Evolutionary conservation across 1,284 basidiomycete species (phyloP), one percentile per base, ranked within the genome.

Genomic region (Cutaneotrichosporon cyanovorans): DNA sequence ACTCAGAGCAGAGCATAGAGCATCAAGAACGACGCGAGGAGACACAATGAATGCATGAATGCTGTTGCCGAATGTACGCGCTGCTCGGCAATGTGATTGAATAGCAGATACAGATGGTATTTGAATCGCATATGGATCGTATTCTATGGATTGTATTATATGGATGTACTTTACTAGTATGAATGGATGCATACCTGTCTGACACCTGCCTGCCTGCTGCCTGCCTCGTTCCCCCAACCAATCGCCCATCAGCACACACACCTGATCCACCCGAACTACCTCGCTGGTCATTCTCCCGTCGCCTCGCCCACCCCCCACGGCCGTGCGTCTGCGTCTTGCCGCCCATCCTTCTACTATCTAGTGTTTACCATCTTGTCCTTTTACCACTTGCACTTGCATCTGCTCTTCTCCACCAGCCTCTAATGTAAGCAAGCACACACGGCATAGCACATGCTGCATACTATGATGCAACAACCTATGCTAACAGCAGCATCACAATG

Each of bases 401-500:
- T 3, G 15, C 19, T n/a, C n/a, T n/a, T n/a, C n/a, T n/a, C n/a
- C 36, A 12, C 37, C 31, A 28, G 19, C 31, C 9, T 25, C 23
- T 32, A 32, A 33, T 16, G 25, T 37, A 18, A 34, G 37, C 18
- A 10, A 21, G n/a, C 37, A 12, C 20, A 28, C n/a, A 34, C 21
- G 34, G 18, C 20, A 18, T 21, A n/a, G n/a, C n/a, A 37, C 25
- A 22, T 3, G 9, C 42, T 37, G 21, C 23, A 34, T 23, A 37
- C 37, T 32, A 12, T 20, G 3, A 12, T n/a, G n/a, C 22, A 15
- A 15, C 19, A 31, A 34, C 51, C 43, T 21, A 45, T n/a, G 25
- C 25, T 44, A 43, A 28, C 8, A 15, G 6, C 14, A 11, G 20
- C 48, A 34, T 51, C 50, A 65, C 51, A 57, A 87, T 87, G 85